Evolutionary conservation across 2,329 filamentous ascomycete genomes (phyloP), one percentile per base, ranked within the genome.

Genomic region (Sporothrix brasiliensis): DNA sequence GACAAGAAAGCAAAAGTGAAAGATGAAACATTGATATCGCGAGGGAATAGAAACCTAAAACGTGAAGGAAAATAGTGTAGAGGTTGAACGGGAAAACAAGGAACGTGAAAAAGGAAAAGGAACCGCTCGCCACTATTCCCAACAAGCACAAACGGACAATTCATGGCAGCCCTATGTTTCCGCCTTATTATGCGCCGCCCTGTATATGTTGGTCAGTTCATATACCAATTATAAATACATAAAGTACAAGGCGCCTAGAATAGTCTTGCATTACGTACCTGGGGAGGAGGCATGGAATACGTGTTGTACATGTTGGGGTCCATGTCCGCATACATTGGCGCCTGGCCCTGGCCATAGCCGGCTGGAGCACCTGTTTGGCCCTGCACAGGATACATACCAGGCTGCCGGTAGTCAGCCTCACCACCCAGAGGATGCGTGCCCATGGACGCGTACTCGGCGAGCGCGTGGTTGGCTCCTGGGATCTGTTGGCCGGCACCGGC

Each of bases 241-340:
- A 7, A 27, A 24, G 19, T 16, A 44, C 30, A 24, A 47, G 6
- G 7, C n/a, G 14, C 14, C 14, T 54, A 24, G 11, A 27, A 16
- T 34, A 30, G 16, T 16, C 6, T 19, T 14, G 39, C 21, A 30
- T 21, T 4, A 53, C 87, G 79, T 84, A 94, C 92, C 84, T 93
- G 92, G 80, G 96, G 93, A 74, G 91, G 87, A 75, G 91, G 89
- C 86, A 97, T 92, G 73, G 89, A 83, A 16, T 90, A 86, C 79
- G 96, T 97, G 52, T 87, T 87, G 75, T 98, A 98, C 85, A 97
- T 97, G 73, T 88, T 75, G 9, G 75, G 89, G 73, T 92, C 89
- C 80, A 94, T 90, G 70, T 91, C 89, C 70, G 89, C 86, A 77
- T 93, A 97, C 86, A 97, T 96, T 73, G 88, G 84, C 71, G 90